Base-by-base conservation (phyloP, 2,329 filamentous ascomycete species). In the Cladosporium colombiae region DNA sequence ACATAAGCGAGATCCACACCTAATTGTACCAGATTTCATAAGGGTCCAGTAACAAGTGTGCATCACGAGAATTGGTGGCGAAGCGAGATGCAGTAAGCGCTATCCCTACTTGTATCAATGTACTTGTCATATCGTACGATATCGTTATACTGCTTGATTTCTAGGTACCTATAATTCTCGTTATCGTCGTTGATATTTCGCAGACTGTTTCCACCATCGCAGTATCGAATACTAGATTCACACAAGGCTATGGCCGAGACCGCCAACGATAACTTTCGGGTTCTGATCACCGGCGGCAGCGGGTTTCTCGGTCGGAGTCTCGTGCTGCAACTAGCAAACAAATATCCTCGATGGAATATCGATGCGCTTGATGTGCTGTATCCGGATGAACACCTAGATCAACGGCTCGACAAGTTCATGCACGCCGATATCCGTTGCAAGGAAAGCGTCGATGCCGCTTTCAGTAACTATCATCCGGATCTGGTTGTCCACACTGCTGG, bases 401-500 rank as follows among this genome's bases (percentile, higher is more conserved):
- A 59, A 14, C 23, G 74, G 75, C 27, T 75, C 64, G 67, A 70
- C 14, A 64, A 64, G 10, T 81, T 78, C 67, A 68, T 79, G 2
- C 73, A 77, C 56, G 78, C 73, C 66, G 79, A 82, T 61, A 74
- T 83, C n/a, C 74, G 79, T 1, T 73, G 78, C 14, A 46, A 65
- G 0, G 68, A 71, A 1, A 75, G 75, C 14, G 76, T 82, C 0
- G 65, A 70, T 11, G 71, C 72, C 1, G 77, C 78, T 1, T 88
- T 98, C 72, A 78, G 83, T 35, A 82, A 87, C 69, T 83, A 88
- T 64, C 86, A 85, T 72, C 93, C 94, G 23, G 88, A 93, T 75
- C 86, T 96, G 16, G 92, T 99, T 61, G 89, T 98, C 74, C 94
- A 99, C 79, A 96, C 93, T 2, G 95, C 94, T 23, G 85, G 79